These are phyloP conservation scores for Talaromyces marneffei DNA, from an alignment of 2,329 filamentous ascomycete species.

Conservation along the genomic window DNA sequence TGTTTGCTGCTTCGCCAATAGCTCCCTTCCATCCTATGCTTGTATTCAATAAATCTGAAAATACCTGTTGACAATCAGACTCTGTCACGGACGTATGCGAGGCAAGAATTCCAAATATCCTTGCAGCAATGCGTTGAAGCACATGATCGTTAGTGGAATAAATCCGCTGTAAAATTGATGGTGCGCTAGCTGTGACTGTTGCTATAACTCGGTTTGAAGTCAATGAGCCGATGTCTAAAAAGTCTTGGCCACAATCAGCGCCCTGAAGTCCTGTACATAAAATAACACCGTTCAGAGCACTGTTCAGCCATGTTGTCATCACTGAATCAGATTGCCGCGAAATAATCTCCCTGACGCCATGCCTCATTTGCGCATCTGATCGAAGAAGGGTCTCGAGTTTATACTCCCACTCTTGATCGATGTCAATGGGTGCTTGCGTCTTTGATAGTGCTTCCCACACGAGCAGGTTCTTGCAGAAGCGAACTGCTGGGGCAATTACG, in stretches of 20 bases:
- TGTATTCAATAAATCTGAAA: slow-evolving; percentile 45
- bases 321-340: slow-evolving; percentile 28
- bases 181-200: slow-evolving; percentile 45
- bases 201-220: slow-evolving; percentile 49
- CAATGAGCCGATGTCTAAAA: slow-evolving; percentile 52
- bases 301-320: slow-evolving; percentile 33
- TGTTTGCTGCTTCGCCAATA: slow-evolving; percentile 54
- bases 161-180: slow-evolving; percentile 55
- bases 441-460: slow-evolving; percentile 51
- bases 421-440: slow-evolving; percentile 42
- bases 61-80: slow-evolving; percentile 37
- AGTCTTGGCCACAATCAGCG: slow-evolving; percentile 43
- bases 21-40: slow-evolving; percentile 52
- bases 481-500: slow-evolving; percentile 63
- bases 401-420: slow-evolving; percentile 79
- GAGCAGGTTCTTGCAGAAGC: slow-evolving; percentile 60
- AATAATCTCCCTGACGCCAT: slow-evolving; percentile 43
- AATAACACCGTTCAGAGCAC: slow-evolving; percentile 42
- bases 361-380: slow-evolving; percentile 61
- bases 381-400: slow-evolving; percentile 67
- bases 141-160: slow-evolving; percentile 63
- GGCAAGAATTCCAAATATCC: slow-evolving; percentile 68
- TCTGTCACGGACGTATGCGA: slow-evolving; percentile 52
- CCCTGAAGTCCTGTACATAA: slow-evolving; percentile 36
- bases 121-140: slow-evolving; percentile 61